Conservation (phyloP, 805 yeast genomes). For the Metschnikowia lachancei region DNA sequence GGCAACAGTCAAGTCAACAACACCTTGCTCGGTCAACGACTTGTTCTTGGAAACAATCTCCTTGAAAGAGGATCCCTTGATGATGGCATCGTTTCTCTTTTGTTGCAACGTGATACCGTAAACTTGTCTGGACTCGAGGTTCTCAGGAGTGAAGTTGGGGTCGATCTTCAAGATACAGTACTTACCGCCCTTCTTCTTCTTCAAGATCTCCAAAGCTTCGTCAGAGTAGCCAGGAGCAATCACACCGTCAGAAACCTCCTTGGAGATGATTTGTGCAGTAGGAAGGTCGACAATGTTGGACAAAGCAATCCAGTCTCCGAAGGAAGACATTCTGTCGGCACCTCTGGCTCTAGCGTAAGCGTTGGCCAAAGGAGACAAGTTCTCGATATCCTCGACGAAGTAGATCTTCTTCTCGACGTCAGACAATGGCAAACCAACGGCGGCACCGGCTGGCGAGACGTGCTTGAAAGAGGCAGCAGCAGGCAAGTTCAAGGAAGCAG, state of each 20-base stretch:
- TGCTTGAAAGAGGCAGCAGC: constrained; percentile 99
- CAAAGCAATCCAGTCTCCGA: constrained; percentile 97
- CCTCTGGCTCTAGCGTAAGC: constrained; percentile 99
- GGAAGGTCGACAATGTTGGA: constrained; percentile 95
- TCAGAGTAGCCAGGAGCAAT: constrained; percentile 96
- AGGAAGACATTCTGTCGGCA: constrained; percentile 99
- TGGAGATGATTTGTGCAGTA: constrained; percentile 94
- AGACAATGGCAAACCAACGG: constrained; percentile 90
- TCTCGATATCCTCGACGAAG: constrained; percentile 92
- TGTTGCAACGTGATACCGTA: constrained; percentile 94
- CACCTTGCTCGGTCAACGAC: constrained; percentile 84
- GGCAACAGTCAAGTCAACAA: constrained; percentile 92
- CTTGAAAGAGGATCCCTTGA: constrained; percentile 83
- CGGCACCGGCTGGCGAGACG: constrained; percentile 98
- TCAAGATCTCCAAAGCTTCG: constrained; percentile 85
- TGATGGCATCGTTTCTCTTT: constrained; percentile 96
- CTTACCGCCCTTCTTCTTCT: constrained; percentile 94
- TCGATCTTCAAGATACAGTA: constrained; percentile 95
- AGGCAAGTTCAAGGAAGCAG: constrained; percentile 90
- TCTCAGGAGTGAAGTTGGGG: constrained; percentile 84
- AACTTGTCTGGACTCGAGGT: constrained; percentile 87
- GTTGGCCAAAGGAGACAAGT: constrained; percentile 92
- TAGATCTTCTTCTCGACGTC: constrained; percentile 93
- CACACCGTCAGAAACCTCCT: constrained; percentile 98
- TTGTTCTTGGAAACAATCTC: constrained; percentile 89